Evolutionary conservation across 1,284 basidiomycete species (phyloP).

Genomic region (Sphaerobolus stellatus): DNA sequence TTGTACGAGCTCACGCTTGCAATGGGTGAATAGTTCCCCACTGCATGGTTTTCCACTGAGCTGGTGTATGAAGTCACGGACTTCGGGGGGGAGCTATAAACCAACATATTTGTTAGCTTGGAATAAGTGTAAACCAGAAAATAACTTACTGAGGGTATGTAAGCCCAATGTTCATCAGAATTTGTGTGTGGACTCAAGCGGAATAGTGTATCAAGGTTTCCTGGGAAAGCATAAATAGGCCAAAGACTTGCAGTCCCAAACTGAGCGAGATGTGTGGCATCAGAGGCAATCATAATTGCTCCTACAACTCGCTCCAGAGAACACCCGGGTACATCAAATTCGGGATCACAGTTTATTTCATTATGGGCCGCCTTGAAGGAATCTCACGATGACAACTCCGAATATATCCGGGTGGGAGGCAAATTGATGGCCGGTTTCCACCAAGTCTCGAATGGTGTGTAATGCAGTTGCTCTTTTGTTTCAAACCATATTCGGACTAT

Average conservation of each 20-base stretch:
- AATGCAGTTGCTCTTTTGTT: no score
- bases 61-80: slow-evolving; percentile 11
- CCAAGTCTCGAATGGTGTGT: no score
- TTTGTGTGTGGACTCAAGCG: slow-evolving; percentile 7
- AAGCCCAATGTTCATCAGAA: slow-evolving; percentile 22
- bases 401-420: no score
- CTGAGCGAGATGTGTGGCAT: slow-evolving; percentile 13
- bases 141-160: slow-evolving; percentile 20
- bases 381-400: no score
- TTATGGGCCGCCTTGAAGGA: no score
- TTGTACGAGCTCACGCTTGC: slow-evolving; percentile 27
- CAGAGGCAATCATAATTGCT: slow-evolving; percentile 13
- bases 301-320: slow-evolving; percentile 1
- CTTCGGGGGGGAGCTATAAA: slow-evolving; percentile 15
- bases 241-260: slow-evolving; percentile 19
- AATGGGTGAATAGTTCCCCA: slow-evolving; percentile 16
- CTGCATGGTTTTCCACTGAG: not conserved
- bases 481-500: no score
- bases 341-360: no score
- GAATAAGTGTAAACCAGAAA: slow-evolving; percentile 8
- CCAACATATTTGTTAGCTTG: no score
- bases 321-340: slow-evolving; percentile 1
- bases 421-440: no score
- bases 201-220: slow-evolving; percentile 17
- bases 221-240: slow-evolving; percentile 20